Conservation (phyloP, 2,329 filamentous ascomycete species). For the Cladophialophora yegresii region DNA sequence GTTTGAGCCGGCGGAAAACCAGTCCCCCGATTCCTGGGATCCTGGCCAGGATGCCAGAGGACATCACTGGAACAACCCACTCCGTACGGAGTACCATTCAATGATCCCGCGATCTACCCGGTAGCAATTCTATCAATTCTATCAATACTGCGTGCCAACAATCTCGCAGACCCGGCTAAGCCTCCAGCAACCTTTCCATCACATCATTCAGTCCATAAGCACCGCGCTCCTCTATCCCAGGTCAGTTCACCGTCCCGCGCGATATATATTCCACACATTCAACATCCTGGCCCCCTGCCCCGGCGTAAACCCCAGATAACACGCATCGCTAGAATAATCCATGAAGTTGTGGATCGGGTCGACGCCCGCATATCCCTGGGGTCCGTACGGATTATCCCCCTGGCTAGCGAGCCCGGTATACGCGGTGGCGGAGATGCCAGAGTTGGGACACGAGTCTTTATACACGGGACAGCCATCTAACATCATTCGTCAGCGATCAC, state of each 20-base stretch:
- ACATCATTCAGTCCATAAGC: too few relatives aligned
- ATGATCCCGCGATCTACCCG: too few relatives aligned
- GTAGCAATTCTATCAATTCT: too few relatives aligned
- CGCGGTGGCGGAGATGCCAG: conserved; percentile 13
- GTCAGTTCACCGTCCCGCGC: conserved; percentile 35
- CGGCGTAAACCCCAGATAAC: conserved; percentile 56
- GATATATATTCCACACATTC: conserved; percentile 53
- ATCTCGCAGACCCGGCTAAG: too few relatives aligned
- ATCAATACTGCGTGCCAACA: too few relatives aligned
- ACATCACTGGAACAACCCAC: too few relatives aligned
- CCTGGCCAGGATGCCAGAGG: too few relatives aligned
- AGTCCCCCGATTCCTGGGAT: too few relatives aligned
- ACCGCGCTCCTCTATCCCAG: too few relatives aligned
- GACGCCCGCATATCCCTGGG: conserved; percentile 42
- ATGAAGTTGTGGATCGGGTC: conserved; percentile 63
- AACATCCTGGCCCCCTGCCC: conserved; percentile 55
- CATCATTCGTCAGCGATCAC: not conserved
- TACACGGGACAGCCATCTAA: conserved; percentile 54
- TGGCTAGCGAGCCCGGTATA: conserved; percentile 17
- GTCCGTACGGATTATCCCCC: conserved; percentile 26
- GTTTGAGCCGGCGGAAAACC: too few relatives aligned
- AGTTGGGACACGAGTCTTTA: conserved; percentile 55
- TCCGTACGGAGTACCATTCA: too few relatives aligned
- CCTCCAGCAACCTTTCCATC: too few relatives aligned
- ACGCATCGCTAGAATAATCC: conserved; percentile 61